Conservation (phyloP, 495 filamentous ascomycete genomes). For the Cenococcum geophilum region DNA sequence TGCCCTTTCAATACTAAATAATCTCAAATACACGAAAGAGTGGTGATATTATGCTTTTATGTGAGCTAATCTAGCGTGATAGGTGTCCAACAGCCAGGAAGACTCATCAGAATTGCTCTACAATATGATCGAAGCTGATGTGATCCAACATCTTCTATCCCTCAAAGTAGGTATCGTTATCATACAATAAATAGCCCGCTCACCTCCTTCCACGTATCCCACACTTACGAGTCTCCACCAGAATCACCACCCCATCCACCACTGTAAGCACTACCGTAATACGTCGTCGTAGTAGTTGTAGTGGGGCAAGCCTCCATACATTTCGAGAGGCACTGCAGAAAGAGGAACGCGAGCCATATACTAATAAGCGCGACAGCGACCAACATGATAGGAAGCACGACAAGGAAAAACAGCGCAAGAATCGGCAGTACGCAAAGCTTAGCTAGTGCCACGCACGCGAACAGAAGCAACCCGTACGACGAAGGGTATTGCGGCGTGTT, state of each 20-base stretch:
- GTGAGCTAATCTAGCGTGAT: too few relatives aligned
- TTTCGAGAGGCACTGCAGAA: not conserved
- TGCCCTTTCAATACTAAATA: too few relatives aligned
- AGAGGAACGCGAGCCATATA: not conserved
- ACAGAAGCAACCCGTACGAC: slow-evolving; percentile 4
- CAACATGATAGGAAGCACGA: not conserved
- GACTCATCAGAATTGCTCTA: too few relatives aligned
- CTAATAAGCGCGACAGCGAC: not conserved
- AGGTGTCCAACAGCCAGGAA: too few relatives aligned
- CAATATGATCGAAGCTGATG: too few relatives aligned
- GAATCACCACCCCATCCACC: not conserved
- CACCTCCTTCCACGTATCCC: not conserved
- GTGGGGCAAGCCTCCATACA: not conserved
- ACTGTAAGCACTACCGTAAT: not conserved
- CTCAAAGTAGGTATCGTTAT: not conserved
- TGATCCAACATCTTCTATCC: too few relatives aligned
- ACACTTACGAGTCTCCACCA: not conserved
- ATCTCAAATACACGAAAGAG: too few relatives aligned
- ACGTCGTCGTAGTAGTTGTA: not conserved
- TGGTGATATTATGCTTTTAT: too few relatives aligned
- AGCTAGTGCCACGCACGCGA: not conserved
- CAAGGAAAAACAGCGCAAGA: slow-evolving; percentile 15
- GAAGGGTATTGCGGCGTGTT: slow-evolving; percentile 5
- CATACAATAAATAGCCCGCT: not conserved
- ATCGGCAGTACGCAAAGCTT: slow-evolving; percentile 17